Conservation (phyloP, 768 basidiomycete species). For the Brasilioporus rufonigricans region DNA sequence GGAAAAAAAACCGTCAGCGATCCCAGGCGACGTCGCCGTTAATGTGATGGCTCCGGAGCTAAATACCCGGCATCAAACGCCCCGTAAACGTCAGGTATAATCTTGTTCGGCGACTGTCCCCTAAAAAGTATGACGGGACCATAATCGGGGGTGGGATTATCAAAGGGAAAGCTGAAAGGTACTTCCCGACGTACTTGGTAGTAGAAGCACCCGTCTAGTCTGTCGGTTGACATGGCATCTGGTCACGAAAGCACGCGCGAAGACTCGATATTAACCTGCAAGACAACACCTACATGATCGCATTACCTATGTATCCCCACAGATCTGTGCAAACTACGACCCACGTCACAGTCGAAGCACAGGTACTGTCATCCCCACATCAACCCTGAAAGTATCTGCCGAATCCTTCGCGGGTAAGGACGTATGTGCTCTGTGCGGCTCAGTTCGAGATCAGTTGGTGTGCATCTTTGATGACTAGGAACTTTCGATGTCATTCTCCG, state of each 20-base stretch:
- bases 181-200: not conserved
- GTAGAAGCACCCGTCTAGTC: not conserved
- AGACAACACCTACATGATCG: not conserved
- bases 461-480: not conserved
- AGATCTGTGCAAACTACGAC: not conserved
- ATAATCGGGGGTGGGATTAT: not conserved
- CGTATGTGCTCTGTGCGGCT: too few species aligned
- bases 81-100: not conserved
- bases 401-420: not conserved
- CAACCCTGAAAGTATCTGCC: not conserved
- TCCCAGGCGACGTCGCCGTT: not conserved
- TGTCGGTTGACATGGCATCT: not conserved
- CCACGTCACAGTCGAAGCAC: not conserved
- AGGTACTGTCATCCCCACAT: not conserved
- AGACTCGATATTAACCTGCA: not conserved
- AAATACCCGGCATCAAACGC: not conserved
- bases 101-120: not conserved
- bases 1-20: not conserved
- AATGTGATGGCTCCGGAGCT: slow-evolving; percentile 1
- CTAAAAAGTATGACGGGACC: too few species aligned
- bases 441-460: too few species aligned
- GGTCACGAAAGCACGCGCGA: not conserved
- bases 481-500: too few species aligned
- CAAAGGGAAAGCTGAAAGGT: not conserved
- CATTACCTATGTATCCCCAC: not conserved